These are phyloP conservation scores for Hydnomerulius pinastri DNA, from an alignment of 768 basidiomycete species.

Conservation along the genomic window DNA sequence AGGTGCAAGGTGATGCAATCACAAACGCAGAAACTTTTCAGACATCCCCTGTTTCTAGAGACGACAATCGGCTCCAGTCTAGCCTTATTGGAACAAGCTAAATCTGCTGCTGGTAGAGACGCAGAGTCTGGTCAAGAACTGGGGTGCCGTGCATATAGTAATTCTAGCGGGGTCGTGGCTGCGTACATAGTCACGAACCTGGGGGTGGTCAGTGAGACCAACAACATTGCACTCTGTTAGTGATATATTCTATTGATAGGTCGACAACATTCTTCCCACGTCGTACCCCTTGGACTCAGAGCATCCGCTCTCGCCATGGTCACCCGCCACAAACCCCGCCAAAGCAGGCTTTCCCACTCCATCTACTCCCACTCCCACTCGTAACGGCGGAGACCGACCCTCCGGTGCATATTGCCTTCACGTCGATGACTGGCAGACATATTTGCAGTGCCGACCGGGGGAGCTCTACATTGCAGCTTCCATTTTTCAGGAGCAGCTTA, in stretches of 20 bases:
- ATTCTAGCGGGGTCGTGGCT: neutral
- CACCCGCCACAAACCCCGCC: slow-evolving; percentile 10
- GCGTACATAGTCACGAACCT: neutral
- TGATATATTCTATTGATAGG: slow-evolving; percentile 35
- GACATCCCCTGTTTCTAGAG: slow-evolving; percentile 47
- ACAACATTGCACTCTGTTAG: neutral
- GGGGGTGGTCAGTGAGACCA: slow-evolving; percentile 22
- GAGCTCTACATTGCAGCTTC: slow-evolving; percentile 48
- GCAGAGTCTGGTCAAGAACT: slow-evolving; percentile 13
- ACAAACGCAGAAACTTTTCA: slow-evolving; percentile 34
- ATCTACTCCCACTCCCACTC: neutral
- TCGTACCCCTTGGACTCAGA: slow-evolving; percentile 30
- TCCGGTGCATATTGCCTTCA: neutral
- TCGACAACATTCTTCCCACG: slow-evolving; percentile 35
- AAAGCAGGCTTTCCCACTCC: neutral
- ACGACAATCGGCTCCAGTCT: slow-evolving; percentile 27
- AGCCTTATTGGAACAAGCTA: slow-evolving; percentile 7
- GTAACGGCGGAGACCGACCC: neutral
- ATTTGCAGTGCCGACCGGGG: slow-evolving; percentile 44
- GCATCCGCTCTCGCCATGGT: slow-evolving; percentile 10
- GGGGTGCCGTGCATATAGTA: neutral
- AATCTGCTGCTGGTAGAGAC: slow-evolving; percentile 22
- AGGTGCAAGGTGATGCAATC: slow-evolving; percentile 38
- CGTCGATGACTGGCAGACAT: slow-evolving; percentile 10
- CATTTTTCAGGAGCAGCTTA: slow-evolving; percentile 34